Evolutionary conservation across 495 filamentous ascomycete species (phyloP).

Genomic region (Amorphotheca resinae): DNA sequence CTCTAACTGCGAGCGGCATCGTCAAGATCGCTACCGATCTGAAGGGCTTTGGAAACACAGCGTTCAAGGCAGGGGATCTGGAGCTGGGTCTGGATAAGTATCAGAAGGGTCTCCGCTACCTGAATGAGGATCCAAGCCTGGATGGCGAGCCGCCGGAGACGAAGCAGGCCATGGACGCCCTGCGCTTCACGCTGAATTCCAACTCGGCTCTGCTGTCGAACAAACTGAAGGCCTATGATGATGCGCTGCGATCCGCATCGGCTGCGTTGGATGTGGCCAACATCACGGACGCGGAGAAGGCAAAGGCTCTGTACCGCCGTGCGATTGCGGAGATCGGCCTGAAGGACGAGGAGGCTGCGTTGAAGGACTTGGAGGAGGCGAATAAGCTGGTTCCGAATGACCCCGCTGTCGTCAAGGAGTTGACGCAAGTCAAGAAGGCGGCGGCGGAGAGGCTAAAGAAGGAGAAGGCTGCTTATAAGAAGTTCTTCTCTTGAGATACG

Average conservation of each 20-base stretch:
- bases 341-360: constrained; percentile 77
- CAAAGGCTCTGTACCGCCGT: constrained; percentile 78
- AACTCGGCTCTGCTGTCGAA: constrained; percentile 70
- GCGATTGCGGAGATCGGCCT: constrained; percentile 58
- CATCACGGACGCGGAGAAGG: constrained; percentile 63
- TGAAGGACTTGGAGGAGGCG: constrained; percentile 67
- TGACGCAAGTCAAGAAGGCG: constrained; percentile 61
- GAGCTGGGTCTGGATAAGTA: constrained; percentile 79
- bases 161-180: constrained; percentile 48
- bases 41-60: constrained; percentile 84
- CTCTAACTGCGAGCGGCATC: constrained; percentile 47
- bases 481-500: constrained; percentile 50
- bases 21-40: constrained; percentile 72
- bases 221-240: constrained; percentile 60
- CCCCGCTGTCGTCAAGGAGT: constrained; percentile 60
- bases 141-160: constrained; percentile 58
- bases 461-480: constrained; percentile 80
- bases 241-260: constrained; percentile 54
- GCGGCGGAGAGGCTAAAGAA: constrained; percentile 61
- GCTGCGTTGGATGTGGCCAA: constrained; percentile 58
- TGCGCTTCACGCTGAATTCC: constrained; percentile 66
- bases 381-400: constrained; percentile 64
- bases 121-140: constrained; percentile 74
- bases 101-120: constrained; percentile 90
- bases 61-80: constrained; percentile 69